These are phyloP conservation scores for Fusarium verrucosum DNA, from an alignment of 2,329 filamentous ascomycete species.

Conservation along the genomic window DNA sequence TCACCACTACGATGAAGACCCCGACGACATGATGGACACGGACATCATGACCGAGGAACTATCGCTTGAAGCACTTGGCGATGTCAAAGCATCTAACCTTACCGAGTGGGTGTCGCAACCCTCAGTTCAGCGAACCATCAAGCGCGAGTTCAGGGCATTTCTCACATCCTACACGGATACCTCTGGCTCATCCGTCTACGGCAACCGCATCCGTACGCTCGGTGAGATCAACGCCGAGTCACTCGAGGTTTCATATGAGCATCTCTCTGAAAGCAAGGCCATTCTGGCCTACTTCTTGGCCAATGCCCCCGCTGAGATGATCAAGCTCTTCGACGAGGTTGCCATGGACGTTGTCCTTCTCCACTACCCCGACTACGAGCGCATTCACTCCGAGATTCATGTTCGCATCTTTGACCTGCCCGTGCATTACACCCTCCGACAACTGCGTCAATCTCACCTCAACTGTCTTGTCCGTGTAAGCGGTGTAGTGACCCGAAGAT, in stretches of 20 bases:
- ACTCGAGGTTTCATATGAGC: conserved; percentile 94
- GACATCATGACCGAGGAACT: conserved; percentile 97
- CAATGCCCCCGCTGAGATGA: conserved; percentile 92
- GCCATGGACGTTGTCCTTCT: conserved; percentile 96
- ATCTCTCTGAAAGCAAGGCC: conserved; percentile 89
- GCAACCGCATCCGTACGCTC: conserved; percentile 91
- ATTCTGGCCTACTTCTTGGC: conserved; percentile 95
- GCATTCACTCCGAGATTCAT: conserved; percentile 97
- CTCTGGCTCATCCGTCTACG: conserved; percentile 90
- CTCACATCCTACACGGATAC: conserved; percentile 95
- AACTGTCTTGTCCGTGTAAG: conserved; percentile 95
- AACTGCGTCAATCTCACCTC: conserved; percentile 92
- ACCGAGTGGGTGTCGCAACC: conserved; percentile 95
- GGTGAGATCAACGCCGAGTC: conserved; percentile 97
- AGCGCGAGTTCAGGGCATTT: conserved; percentile 96
- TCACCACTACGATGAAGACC: conserved; percentile 93
- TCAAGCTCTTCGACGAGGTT: conserved; percentile 95
- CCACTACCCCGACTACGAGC: conserved; percentile 96
- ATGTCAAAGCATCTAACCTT: conserved; percentile 91
- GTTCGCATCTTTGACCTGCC: conserved; percentile 96
- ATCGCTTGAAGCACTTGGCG: conserved; percentile 87
- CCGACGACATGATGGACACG: conserved; percentile 88
- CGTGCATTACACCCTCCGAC: conserved; percentile 92
- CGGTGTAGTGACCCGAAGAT: conserved; percentile 93
- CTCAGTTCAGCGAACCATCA: conserved; percentile 90